Percentiles rank a stretch among this genome's conserved stretches.
Evolutionary conservation across 2,329 filamentous ascomycete genomes (phyloP).

Genomic region (Aureobasidium sp.): DNA sequence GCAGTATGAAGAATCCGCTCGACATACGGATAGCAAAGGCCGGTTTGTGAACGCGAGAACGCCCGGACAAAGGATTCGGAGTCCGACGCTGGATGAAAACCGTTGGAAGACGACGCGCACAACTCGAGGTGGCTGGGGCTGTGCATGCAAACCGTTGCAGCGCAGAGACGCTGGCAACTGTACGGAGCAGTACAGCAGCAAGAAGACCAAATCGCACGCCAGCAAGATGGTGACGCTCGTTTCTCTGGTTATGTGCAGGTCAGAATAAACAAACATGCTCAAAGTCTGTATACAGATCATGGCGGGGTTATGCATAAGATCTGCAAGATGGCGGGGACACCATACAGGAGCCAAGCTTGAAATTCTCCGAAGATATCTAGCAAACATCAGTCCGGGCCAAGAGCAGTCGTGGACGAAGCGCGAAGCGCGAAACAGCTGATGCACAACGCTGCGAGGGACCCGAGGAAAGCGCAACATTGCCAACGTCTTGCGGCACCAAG

Average conservation of each 20-base stretch:
- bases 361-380: background rate
- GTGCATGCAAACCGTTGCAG: background rate
- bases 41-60: background rate
- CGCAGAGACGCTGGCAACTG: background rate
- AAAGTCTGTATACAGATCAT: background rate
- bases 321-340: background rate
- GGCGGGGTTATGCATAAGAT: background rate
- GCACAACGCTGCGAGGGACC: background rate
- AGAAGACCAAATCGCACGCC: background rate
- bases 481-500: background rate
- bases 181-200: background rate
- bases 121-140: constrained; percentile 7
- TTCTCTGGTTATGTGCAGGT: background rate
- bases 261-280: background rate
- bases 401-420: background rate
- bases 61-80: background rate
- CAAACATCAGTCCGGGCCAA: background rate
- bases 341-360: background rate
- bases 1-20: background rate
- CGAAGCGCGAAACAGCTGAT: background rate
- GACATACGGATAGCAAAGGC: background rate
- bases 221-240: background rate
- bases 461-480: background rate
- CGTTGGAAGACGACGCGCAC: constrained; percentile 3
- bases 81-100: background rate